Evolutionary conservation across 768 basidiomycete species (phyloP), one percentile per base, ranked within the genome.

Genomic region (Cystofilobasidium macerans): DNA sequence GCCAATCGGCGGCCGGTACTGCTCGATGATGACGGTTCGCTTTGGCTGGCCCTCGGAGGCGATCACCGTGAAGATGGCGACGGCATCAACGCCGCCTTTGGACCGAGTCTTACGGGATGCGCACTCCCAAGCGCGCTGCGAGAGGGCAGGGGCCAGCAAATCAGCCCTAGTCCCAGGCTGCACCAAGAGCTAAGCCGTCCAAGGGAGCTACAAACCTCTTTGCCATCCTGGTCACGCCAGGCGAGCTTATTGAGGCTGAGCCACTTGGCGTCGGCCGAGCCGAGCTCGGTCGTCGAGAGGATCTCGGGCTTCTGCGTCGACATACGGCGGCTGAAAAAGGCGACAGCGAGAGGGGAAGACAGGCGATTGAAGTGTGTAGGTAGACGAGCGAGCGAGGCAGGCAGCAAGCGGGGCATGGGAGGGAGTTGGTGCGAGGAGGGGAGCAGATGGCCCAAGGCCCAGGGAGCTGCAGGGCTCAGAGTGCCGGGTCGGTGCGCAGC

Each of bases 1-100:
- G 26, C 38, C 54, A 54, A 67, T 62, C n/a, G 65, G 65, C 35
- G 65, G 65, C 22, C 65, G 53, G 48, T 62, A 67, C 53, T 67
- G 65, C 53, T 67, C 65, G 60, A 67, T 67, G 14, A 67, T 45
- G 53, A 67, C 30, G 16, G 65, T 67, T 11, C 28, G 26, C 14
- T 28, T 51, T 12, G 65, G 65, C 16, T 57, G 24, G 26, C 38
- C 36, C 1, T 51, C 51, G 2, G 59, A 33, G 60, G 35, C 42
- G 13, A 67, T 38, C n/a, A 67, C 36, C 8, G 65, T 60, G 33
- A 67, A 48, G 42, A 67, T 67, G 33, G 65, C 65, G 56, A 67
- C 65, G 40, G 65, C 59, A 26, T 67, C 65, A 2, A 67, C 60
- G 7, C 65, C 65, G 11, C 47, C 40, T 4, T 51, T 35, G 26